Evolutionary conservation across 2,329 filamentous ascomycete species (phyloP), one percentile per base, ranked within the genome.

Genomic region (Trichoderma breve): DNA sequence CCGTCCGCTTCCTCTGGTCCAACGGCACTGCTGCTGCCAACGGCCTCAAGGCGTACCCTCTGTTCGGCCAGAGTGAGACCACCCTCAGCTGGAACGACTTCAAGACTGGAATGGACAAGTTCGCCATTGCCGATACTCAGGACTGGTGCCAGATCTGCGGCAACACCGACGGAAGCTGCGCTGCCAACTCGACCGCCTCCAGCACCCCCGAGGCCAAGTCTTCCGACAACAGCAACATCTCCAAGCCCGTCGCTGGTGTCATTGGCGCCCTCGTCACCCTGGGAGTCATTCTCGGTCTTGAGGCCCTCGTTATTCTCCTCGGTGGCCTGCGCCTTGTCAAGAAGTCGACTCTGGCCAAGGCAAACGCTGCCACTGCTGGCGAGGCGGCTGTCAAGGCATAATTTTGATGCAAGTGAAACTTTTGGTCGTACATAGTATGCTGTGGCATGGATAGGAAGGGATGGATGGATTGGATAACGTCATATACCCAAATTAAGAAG

Each of bases 141-240:
- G 81, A 89, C 70, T 97, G 94, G 94, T 97, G 94, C 83, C 79
- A 80, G 2, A 86, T 87, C 71, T 97, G 94, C 80, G 92, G 92
- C 6, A 94, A 93, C 82, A 87, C 86, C 0, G 91, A 89, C 0
- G 91, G 90, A 2, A 82, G 84, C 28, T 96, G 93, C 78, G 89
- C 89, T 7, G 73, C 78, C 9, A 76, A 76, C 58, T 75, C 74
- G 21, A 77, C 76, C 21, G 75, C 69, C 6, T 73, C 77, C 3
- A 71, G 76, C 28, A 77, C 77, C n/a, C 73, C 75, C 21, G 74
- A 74, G 60, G 64, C 72, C 21, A 72, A 78, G 26, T 75, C 76
- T 6, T 75, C 74, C 3, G 73, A 72, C 24, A 75, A 73, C 47
- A 74, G 82, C 66, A 86, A 87, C 9, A 84, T 97, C 32, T 92